Conservation (phyloP, 2,329 filamentous ascomycete genomes). For the Ceratocystis destructans region DNA sequence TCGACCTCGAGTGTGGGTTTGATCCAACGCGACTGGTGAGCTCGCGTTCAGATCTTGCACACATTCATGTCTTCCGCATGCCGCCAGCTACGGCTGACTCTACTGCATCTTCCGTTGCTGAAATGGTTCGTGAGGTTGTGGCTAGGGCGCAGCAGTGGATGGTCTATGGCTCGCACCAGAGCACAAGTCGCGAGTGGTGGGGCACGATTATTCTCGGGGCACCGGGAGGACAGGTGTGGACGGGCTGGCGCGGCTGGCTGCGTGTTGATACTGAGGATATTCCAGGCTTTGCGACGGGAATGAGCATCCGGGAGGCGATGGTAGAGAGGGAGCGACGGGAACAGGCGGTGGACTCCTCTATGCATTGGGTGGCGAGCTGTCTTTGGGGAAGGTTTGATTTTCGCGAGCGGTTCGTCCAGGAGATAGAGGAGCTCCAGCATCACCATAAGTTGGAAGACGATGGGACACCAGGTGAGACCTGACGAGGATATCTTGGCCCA, state of each 20-base stretch:
- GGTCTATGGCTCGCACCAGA: slow-evolving; percentile 35
- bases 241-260: slow-evolving; percentile 34
- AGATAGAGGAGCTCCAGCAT: neutral
- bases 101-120: slow-evolving; percentile 18
- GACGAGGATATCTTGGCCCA: neutral
- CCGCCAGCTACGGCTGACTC: slow-evolving; percentile 24
- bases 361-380: slow-evolving; percentile 31
- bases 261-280: slow-evolving; percentile 34
- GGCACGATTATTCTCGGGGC: slow-evolving; percentile 42
- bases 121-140: slow-evolving; percentile 27
- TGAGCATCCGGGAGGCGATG: slow-evolving; percentile 35
- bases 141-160: slow-evolving; percentile 34
- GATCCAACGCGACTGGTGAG: slow-evolving; percentile 36
- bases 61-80: slow-evolving; percentile 38
- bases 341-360: slow-evolving; percentile 28
- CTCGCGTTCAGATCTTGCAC: slow-evolving; percentile 30
- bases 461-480: neutral
- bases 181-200: slow-evolving; percentile 40
- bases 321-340: slow-evolving; percentile 29
- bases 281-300: slow-evolving; percentile 28
- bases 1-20: slow-evolving; percentile 44
- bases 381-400: slow-evolving; percentile 38
- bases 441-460: neutral
- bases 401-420: slow-evolving; percentile 9
- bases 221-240: slow-evolving; percentile 27